Evolutionary conservation across 78 protist genomes (phyloP).

Genomic region (Bigelowiella natans): DNA sequence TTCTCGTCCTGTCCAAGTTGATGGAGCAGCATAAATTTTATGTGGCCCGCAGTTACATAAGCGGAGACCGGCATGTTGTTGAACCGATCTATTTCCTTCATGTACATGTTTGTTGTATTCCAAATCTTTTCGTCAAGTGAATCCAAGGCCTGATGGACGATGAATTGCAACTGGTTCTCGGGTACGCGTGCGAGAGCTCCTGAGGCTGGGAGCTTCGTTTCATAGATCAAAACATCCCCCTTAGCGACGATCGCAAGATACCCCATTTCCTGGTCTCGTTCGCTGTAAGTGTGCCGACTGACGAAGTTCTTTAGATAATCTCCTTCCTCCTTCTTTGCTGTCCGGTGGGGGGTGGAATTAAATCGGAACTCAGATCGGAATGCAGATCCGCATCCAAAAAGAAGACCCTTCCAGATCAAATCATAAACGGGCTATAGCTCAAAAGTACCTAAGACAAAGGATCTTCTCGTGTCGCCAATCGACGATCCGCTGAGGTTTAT

Average conservation of each 20-base stretch:
- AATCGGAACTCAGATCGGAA: too few relatives aligned
- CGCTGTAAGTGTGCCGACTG: too few relatives aligned
- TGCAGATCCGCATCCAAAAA: too few relatives aligned
- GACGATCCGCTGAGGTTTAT: too few relatives aligned
- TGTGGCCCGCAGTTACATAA: background rate
- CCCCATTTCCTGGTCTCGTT: too few relatives aligned
- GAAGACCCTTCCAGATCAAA: too few relatives aligned
- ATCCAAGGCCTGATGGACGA: background rate
- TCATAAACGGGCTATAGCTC: too few relatives aligned
- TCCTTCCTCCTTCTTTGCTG: too few relatives aligned
- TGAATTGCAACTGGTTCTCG: background rate
- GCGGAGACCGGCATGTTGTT: background rate
- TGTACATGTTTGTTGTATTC: background rate
- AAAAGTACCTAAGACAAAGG: too few relatives aligned
- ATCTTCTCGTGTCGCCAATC: too few relatives aligned
- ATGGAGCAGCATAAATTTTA: background rate
- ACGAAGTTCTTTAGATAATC: too few relatives aligned
- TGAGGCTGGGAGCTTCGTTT: background rate
- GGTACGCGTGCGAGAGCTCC: background rate
- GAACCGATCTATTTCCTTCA: background rate
- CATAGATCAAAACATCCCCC: background rate
- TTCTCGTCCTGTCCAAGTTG: background rate
- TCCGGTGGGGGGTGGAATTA: too few relatives aligned
- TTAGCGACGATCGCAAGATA: background rate
- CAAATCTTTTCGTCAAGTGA: background rate